Evolutionary conservation across 768 basidiomycete species (phyloP), one percentile per base, ranked within the genome.

Genomic region (Dioszegia hungarica): DNA sequence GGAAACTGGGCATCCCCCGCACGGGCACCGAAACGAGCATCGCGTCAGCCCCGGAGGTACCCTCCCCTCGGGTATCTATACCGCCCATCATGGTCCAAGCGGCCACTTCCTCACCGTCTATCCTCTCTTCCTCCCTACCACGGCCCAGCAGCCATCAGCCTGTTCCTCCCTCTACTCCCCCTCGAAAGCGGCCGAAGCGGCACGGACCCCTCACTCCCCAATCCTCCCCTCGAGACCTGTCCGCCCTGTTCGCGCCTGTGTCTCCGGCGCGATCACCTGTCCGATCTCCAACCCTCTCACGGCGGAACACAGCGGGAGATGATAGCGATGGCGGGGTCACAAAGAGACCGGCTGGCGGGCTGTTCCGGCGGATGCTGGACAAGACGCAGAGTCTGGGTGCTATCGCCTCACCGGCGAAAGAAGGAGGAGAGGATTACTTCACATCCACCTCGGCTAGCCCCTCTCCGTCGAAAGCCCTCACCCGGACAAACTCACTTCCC

Each of bases 311-410:
- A 31, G 29, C 22, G 12, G n/a, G 27, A 14, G 27, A 31, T 29
- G 48, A 1, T 39, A 57, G 47, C 53, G 62, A 33, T 50, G 65
- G 2, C 59, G 34, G 44, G 4, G 33, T 25, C 9, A 12, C 24
- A 12, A 51, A 38, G 17, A 22, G n/a, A 29, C 33, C 17, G 15
- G 45, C 12, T 2, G 49, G 22, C 5, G 49, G 49, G 2, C 49
- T 51, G 22, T 27, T 38, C 15, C 29, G 62, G 36, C 54, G 62
- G 20, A 69, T 70, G 68, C 61, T 70, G 19, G 64, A 61, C 33
- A 70, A 67, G 46, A 57, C 65, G 39, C 68, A 67, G 52, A 66
- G 65, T 53, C 54, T 66, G 33, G 62, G 62, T 27, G 57, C 52
- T 0, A 61, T 63, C 22, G 22, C 49, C 24, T 57, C 61, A 12